Percentiles rank a stretch among this genome's conserved stretches.
Conservation (phyloP, 768 basidiomycete genomes). For the Lactarius sanguifluus region DNA sequence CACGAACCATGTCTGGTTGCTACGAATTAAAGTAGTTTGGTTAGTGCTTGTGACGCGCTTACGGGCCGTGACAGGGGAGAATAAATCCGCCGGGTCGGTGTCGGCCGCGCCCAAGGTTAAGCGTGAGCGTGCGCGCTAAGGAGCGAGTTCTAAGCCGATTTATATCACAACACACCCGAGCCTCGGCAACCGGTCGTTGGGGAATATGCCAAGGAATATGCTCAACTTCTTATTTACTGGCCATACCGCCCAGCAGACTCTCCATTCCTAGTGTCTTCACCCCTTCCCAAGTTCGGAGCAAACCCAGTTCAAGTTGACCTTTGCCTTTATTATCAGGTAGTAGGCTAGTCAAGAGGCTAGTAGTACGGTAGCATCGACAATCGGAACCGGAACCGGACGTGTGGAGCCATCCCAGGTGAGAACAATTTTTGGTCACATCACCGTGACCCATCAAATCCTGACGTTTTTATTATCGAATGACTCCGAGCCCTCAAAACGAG, state of each 20-base stretch:
- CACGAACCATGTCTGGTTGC: background rate
- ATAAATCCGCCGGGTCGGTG: background rate
- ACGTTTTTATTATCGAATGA: background rate
- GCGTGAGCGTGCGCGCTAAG: background rate
- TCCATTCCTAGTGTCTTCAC: background rate
- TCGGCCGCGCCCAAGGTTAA: background rate
- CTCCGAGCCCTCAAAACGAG: background rate
- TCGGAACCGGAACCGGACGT: background rate
- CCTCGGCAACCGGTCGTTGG: background rate
- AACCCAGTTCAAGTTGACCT: background rate
- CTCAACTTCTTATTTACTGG: background rate
- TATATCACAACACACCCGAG: background rate
- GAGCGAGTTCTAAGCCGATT: slow-evolving; percentile 6
- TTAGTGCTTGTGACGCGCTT: background rate
- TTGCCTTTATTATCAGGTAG: background rate
- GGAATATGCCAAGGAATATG: background rate
- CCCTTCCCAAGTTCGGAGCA: too few relatives aligned
- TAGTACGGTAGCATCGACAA: background rate
- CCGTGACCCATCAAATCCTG: background rate
- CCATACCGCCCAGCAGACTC: background rate
- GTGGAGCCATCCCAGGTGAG: background rate
- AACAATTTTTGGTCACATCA: background rate
- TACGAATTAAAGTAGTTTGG: slow-evolving; percentile 2
- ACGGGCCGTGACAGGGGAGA: background rate
- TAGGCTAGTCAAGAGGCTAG: too few relatives aligned